Base-by-base conservation (phyloP, 1,284 basidiomycete genomes). In the Clitocybe nebularis region DNA sequence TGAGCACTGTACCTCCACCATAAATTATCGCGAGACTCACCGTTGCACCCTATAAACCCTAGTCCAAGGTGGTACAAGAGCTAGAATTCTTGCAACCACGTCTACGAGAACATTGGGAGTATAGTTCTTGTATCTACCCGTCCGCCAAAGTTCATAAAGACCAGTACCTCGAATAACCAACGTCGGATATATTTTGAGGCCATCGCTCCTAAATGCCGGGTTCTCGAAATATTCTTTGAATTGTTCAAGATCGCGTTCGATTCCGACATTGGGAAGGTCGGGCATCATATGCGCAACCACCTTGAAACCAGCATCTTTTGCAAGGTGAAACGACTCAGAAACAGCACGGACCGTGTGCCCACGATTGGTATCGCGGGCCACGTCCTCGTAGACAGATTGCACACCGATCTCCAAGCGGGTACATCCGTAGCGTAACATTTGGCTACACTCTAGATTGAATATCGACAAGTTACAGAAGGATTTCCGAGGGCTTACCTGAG, bases 161-260 rank as follows among this genome's bases (percentile, higher is more conserved):
- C 96, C 96, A 0, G 96, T 99, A 5, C 96, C 96, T 26, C 96
- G 82, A 61, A 99, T 99, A 44, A 99, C 96, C 39, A 99, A 72
- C 0, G 96, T 98, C 8, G 96, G 96, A 66, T 99, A 99, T 38
- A 99, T 92, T 67, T 99, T 99, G 47, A 99, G 74, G 1, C 96
- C 96, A 59, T 99, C 95, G 36, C 92, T 94, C 45, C 96, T 74
- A 72, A 98, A 99, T 0, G 90, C 90, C 3, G 96, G 96, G 59
- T 98, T 99, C 68, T 99, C 96, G 58, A 99, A 99, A 63, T 95
- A 99, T 53, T 90, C 89, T 62, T 97, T 95, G 77, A 99, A 99
- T 61, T 99, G 96, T 62, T 95, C 95, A 45, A 99, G 82, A 62
- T 99, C 95, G 36, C 95, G 81, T 69, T 99, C 95, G 42, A 96